Evolutionary conservation across 23 red algal genomes (phyloP).

Genomic region (Gracilariopsis chorda): DNA sequence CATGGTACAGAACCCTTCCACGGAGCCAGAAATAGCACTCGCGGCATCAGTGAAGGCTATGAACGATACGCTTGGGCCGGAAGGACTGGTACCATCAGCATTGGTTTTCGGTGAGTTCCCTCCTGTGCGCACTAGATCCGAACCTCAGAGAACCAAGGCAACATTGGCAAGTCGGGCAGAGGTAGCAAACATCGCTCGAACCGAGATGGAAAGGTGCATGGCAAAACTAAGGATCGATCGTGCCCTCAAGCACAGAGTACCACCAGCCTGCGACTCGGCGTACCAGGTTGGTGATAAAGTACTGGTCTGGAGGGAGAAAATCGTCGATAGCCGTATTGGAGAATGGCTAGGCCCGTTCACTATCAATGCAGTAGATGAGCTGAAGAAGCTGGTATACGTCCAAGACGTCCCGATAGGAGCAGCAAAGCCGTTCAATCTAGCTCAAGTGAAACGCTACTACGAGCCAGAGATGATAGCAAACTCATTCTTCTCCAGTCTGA

Average conservation of each 20-base stretch:
- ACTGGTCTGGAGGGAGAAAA: slow-evolving; percentile 10
- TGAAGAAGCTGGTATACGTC: slow-evolving; percentile 27
- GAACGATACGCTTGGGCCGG: slow-evolving; percentile 20
- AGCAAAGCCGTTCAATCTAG: not conserved
- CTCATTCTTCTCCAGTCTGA: not conserved
- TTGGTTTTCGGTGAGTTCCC: slow-evolving; percentile 30
- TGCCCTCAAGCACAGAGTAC: not conserved
- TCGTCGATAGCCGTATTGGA: slow-evolving; percentile 7
- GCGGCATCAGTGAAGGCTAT: not conserved
- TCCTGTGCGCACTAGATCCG: not conserved
- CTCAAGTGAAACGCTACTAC: slow-evolving; percentile 7
- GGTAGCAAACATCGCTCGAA: not conserved
- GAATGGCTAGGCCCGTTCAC: slow-evolving; percentile 5
- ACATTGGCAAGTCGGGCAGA: not conserved
- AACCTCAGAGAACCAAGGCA: not conserved
- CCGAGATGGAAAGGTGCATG: not conserved
- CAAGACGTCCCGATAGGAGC: not conserved
- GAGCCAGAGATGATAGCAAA: not conserved
- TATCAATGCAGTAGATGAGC: not conserved
- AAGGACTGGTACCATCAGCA: not conserved
- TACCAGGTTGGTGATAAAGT: not conserved
- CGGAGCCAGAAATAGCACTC: not conserved
- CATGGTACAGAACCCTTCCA: not conserved
- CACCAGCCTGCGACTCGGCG: not conserved
- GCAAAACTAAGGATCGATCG: not conserved